Base-by-base conservation (phyloP, 768 basidiomycete genomes). In the Suillus luteus region DNA sequence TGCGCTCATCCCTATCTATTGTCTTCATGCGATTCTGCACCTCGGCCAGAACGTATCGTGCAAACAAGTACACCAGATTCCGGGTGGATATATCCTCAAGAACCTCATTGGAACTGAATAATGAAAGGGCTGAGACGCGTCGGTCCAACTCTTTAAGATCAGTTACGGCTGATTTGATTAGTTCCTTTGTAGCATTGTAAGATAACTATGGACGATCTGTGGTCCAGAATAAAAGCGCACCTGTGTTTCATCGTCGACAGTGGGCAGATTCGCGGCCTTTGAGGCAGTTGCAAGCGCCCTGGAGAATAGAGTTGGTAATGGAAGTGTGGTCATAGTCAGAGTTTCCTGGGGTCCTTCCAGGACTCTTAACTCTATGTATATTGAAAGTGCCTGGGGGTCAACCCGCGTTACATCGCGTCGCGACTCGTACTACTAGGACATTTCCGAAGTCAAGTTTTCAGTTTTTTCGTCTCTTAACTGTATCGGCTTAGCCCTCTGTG, bases 61-160 rank as follows among this genome's bases (percentile, higher is more conserved):
- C 86, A 46, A 87, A 79, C 12, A 96, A 80, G 75, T 92, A 95
- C 2, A 89, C 77, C 41, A 95, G 77, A 77, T 95, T 86, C 40
- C 81, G 76, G 1, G 93, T 93, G 3, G 90, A 81, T 62, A 96
- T 86, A 73, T 96, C 94, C 52, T 93, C 90, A 19, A 95, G 77
- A 0, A 81, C 81, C 70, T 96, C 94, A 70, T 96, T 96, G 4
- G 88, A 80, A 63, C 93, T 95, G 78, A 96, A 94, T 41, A 96
- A 76, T 0, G 86, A 84, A 51, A 95, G 79, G 44, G 80, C 81
- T 31, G 81, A 67, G 62, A 94, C 80, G 31, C 86, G 83, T 38
- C 81, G 76, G 54, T 79, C 77, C 44, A 91, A 75, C 49, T 78
- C 76, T 31, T 78, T 77, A 37, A 95, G 77, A 77, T 92, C 86